A percentile compares a stretch with the other conserved stretches of the same genome.
Evolutionary conservation across 2,329 filamentous ascomycete species (phyloP).

Genomic region (Mycosphaerella arachidis): DNA sequence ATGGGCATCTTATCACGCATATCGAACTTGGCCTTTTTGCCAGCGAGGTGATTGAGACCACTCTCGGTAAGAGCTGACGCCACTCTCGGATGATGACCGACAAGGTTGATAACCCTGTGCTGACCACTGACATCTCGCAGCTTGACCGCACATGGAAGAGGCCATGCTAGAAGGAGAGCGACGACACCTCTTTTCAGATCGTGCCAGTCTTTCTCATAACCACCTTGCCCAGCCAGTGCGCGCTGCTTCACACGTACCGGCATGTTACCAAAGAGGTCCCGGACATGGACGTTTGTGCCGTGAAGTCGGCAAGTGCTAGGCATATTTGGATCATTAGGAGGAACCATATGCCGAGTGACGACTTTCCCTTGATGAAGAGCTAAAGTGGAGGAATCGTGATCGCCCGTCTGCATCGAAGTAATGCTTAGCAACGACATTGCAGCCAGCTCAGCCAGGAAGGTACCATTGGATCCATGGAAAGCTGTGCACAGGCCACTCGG

Average conservation of each 20-base stretch:
- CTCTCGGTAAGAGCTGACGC: constrained; percentile 25
- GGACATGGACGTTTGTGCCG: constrained; percentile 71
- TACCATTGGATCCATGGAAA: constrained; percentile 64
- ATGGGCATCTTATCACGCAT: constrained; percentile 45
- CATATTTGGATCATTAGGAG: neutral
- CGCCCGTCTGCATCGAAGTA: constrained; percentile 61
- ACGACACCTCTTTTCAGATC: constrained; percentile 56
- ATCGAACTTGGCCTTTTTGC: constrained; percentile 19
- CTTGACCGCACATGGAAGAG: constrained; percentile 51
- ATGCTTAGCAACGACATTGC: constrained; percentile 72
- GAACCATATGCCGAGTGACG: constrained; percentile 52
- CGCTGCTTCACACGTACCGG: constrained; percentile 85
- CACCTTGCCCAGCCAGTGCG: constrained; percentile 48
- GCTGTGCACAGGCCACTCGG: constrained; percentile 26
- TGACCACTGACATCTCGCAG: constrained; percentile 50
- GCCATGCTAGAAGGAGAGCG: constrained; percentile 68
- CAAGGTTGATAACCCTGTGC: constrained; percentile 15
- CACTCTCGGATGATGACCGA: constrained; percentile 16
- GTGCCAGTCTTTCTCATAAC: constrained; percentile 62
- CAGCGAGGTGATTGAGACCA: constrained; percentile 23
- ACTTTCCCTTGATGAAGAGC: constrained; percentile 65
- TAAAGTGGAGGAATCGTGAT: constrained; percentile 61
- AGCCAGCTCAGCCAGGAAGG: constrained; percentile 72
- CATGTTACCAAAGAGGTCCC: constrained; percentile 83
- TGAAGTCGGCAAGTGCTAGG: neutral